These are phyloP conservation scores for Lunularia cruciata DNA, from an alignment of 225 moss, liverwort and hornwort genomes.

Conservation along the genomic window DNA sequence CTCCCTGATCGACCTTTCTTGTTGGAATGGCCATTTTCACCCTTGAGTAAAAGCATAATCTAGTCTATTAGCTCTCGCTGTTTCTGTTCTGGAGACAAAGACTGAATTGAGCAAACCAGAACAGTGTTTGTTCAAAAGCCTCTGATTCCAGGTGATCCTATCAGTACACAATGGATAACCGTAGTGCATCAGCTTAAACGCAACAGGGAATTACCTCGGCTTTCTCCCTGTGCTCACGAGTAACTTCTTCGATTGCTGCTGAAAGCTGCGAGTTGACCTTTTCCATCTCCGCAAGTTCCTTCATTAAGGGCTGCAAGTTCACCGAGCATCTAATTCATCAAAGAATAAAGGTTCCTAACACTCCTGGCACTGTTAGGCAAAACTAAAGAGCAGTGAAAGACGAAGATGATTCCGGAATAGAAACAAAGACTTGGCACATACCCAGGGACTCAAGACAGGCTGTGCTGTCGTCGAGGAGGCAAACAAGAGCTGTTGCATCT, in stretches of 20 bases:
- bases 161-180: no score
- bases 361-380: background rate
- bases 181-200: no score
- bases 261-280: slow-evolving; percentile 94
- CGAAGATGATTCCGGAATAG: background rate
- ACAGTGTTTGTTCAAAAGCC: no score
- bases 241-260: slow-evolving; percentile 92
- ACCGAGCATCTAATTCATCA: background rate
- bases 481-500: slow-evolving; percentile 95
- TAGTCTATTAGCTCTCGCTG: no score
- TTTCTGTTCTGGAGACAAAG: no score
- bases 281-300: slow-evolving; percentile 98
- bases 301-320: slow-evolving; percentile 73
- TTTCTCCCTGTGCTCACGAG: slow-evolving; percentile 96
- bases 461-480: slow-evolving; percentile 97
- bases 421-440: slow-evolving; percentile 24
- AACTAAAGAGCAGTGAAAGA: background rate
- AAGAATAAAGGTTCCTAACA: background rate
- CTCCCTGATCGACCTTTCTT: no score
- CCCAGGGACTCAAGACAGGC: slow-evolving; percentile 89
- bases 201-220: slow-evolving; percentile 94
- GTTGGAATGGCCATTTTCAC: no score
- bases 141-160: no score
- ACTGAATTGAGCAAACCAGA: no score
- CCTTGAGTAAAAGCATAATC: no score